Conservation (phyloP, 495 filamentous ascomycete genomes). For the Annulohypoxylon moriforme region DNA sequence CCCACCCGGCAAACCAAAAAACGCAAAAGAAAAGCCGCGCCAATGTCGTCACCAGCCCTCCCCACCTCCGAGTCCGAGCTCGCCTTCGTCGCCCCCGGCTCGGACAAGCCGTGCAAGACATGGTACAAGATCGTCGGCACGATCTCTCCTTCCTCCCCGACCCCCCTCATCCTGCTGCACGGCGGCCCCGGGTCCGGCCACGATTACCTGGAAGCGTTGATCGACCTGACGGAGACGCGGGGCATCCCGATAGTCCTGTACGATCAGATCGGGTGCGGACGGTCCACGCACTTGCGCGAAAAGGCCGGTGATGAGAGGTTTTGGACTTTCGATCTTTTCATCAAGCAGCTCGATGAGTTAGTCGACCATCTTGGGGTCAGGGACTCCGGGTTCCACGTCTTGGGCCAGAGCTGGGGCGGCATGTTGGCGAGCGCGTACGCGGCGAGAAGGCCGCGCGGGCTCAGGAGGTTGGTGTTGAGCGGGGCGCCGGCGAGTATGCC, state of each 20-base stretch:
- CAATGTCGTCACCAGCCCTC: conserved; percentile 14
- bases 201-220: conserved; percentile 54
- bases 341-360: conserved; percentile 61
- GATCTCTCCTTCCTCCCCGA: conserved; percentile 1
- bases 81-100: conserved; percentile 45
- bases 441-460: conserved; percentile 36
- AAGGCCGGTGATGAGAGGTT: conserved; percentile 54
- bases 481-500: conserved; percentile 41
- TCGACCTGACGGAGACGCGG: conserved; percentile 41
- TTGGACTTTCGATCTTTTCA: conserved; percentile 62
- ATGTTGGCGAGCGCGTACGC: conserved; percentile 56
- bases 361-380: conserved; percentile 53
- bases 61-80: conserved; percentile 31
- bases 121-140: conserved; percentile 51
- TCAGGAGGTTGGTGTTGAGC: conserved; percentile 34
- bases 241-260: conserved; percentile 61
- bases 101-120: conserved; percentile 53
- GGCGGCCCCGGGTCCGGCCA: conserved; percentile 61
- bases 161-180: conserved; percentile 48
- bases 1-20: background rate
- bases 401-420: conserved; percentile 65
- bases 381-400: conserved; percentile 51
- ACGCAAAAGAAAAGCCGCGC: background rate
- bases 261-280: conserved; percentile 64
- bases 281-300: conserved; percentile 57